Percentiles rank a stretch among this genome's conserved stretches.
phyloP scores from a whole-genome alignment of 1,139 yeast genomes.

The Debaryomyces sp. region DNA sequence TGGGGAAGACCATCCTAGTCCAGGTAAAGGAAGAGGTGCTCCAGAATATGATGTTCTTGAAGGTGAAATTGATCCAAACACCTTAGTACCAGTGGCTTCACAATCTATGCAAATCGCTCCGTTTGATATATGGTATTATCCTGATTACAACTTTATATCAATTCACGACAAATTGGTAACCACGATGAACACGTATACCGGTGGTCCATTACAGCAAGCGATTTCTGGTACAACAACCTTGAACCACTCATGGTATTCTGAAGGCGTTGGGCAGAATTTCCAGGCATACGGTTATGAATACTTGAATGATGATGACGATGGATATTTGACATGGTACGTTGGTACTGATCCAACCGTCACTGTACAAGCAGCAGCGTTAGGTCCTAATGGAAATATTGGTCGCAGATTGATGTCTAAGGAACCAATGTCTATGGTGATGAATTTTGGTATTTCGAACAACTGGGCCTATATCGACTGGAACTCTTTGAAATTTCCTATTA shows the following conservation, averaged over 20 bases:
- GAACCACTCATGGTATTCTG: slow-evolving; percentile 76
- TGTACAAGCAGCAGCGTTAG: slow-evolving; percentile 60
- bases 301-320: slow-evolving; percentile 61
- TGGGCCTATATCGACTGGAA: slow-evolving; percentile 89
- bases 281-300: slow-evolving; percentile 83
- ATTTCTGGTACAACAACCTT: slow-evolving; percentile 72
- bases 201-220: slow-evolving; percentile 88
- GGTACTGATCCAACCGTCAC: slow-evolving; percentile 71
- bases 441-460: slow-evolving; percentile 75
- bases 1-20: slow-evolving; percentile 79
- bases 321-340: slow-evolving; percentile 82
- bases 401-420: slow-evolving; percentile 77
- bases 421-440: slow-evolving; percentile 81
- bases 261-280: slow-evolving; percentile 50
- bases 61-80: slow-evolving; percentile 59
- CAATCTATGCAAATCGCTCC: slow-evolving; percentile 88
- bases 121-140: slow-evolving; percentile 81
- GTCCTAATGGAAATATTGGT: slow-evolving; percentile 82
- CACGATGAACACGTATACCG: slow-evolving; percentile 73
- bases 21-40: slow-evolving; percentile 82
- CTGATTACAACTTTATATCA: slow-evolving; percentile 73
- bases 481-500: slow-evolving; percentile 65
- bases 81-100: slow-evolving; percentile 62
- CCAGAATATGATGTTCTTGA: slow-evolving; percentile 88
- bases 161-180: slow-evolving; percentile 63